phyloP scores from a whole-genome alignment of 2,329 filamentous ascomycete genomes.

The Colletotrichum lini region DNA sequence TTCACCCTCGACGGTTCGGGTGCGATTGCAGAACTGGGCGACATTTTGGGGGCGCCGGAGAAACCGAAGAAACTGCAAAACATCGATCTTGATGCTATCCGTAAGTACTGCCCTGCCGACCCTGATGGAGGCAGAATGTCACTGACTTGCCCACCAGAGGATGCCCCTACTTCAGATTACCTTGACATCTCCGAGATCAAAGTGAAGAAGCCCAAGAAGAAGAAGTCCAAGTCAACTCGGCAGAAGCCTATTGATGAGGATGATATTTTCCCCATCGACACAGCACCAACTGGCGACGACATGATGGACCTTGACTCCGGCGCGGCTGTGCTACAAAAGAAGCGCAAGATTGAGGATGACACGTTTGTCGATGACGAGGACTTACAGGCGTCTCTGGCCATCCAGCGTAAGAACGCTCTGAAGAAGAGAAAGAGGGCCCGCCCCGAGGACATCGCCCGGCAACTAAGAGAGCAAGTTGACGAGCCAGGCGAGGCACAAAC shows the following conservation, averaged over 20 bases:
- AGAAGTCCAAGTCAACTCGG: slow-evolving; percentile 83
- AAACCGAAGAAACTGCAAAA: slow-evolving; percentile 75
- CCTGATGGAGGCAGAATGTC: slow-evolving; percentile 40
- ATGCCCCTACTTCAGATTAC: slow-evolving; percentile 86
- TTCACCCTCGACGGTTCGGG: slow-evolving; percentile 90
- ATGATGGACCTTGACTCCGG: slow-evolving; percentile 84
- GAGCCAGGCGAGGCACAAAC: slow-evolving; percentile 62
- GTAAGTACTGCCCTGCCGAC: slow-evolving; percentile 52
- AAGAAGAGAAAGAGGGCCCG: slow-evolving; percentile 92
- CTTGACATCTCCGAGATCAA: slow-evolving; percentile 89
- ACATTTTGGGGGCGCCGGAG: slow-evolving; percentile 68
- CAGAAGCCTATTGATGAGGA: slow-evolving; percentile 78
- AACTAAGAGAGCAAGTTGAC: slow-evolving; percentile 77
- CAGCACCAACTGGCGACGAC: slow-evolving; percentile 57
- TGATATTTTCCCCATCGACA: slow-evolving; percentile 66
- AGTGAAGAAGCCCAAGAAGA: slow-evolving; percentile 95
- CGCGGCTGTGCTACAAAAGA: slow-evolving; percentile 65
- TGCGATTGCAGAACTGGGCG: slow-evolving; percentile 74
- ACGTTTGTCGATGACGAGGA: slow-evolving; percentile 93
- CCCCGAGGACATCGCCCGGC: slow-evolving; percentile 88
- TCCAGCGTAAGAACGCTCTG: slow-evolving; percentile 85
- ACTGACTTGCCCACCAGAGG: slow-evolving; percentile 63
- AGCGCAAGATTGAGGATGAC: slow-evolving; percentile 75
- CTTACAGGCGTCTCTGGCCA: slow-evolving; percentile 85
- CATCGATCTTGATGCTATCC: slow-evolving; percentile 85